A percentile compares a stretch with the other conserved stretches of the same genome.
Evolutionary conservation across 805 yeast species (phyloP).

Genomic region (Nakazawaea holstii): DNA sequence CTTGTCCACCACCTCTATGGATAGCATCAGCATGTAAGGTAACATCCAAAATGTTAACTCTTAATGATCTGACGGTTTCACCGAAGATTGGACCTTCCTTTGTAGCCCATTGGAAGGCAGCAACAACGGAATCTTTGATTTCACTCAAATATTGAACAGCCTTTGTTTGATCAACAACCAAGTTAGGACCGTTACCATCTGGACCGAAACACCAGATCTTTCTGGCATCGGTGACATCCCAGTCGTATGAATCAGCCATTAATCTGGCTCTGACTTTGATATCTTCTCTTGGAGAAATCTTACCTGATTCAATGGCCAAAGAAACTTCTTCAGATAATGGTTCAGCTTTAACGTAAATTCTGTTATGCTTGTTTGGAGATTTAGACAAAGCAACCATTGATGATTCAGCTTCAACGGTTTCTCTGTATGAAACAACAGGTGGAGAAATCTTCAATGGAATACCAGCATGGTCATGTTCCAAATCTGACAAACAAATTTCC

Average conservation of each 20-base stretch:
- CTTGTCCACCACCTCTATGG: conserved; percentile 99
- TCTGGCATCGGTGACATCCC: conserved; percentile 99
- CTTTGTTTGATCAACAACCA: conserved; percentile 99
- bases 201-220: conserved; percentile 99
- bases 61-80: conserved; percentile 93
- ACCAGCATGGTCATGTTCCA: conserved; percentile 99
- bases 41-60: conserved; percentile 98
- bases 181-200: conserved; percentile 97
- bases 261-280: conserved; percentile 98
- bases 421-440: conserved; percentile 98
- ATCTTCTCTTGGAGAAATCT: conserved; percentile 92
- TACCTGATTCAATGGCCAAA: conserved; percentile 88
- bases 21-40: conserved; percentile 99
- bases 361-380: conserved; percentile 99
- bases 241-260: conserved; percentile 97
- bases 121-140: conserved; percentile 98
- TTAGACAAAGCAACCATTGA: conserved; percentile 95
- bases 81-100: conserved; percentile 99
- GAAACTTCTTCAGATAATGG: conserved; percentile 93
- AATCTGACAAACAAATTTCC: conserved; percentile 94
- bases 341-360: conserved; percentile 96
- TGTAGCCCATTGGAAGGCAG: conserved; percentile 99
- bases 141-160: conserved; percentile 98
- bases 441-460: conserved; percentile 96
- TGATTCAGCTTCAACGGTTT: conserved; percentile 92